Evolutionary conservation across 257 asterid species (phyloP), one percentile per base, ranked within the genome.

Genomic region (Ilex aquifolium): DNA sequence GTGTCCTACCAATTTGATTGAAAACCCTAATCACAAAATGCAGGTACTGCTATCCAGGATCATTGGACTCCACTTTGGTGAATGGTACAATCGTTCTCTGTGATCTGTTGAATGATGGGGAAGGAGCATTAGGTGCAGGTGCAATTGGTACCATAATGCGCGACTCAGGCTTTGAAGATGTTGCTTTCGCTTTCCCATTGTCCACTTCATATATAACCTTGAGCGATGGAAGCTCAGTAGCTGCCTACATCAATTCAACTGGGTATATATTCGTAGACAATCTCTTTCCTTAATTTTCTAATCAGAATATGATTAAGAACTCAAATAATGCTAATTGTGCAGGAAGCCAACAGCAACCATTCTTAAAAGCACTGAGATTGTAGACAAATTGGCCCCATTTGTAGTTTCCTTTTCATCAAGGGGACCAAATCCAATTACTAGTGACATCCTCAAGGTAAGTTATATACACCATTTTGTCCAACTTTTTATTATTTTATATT

Each of bases 31-130:
- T 46, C n/a, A 10, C 13, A 15, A 53, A 16, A 13, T 65, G 52
- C 71, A 86, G 91, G 79, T 67, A 58, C 11, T 84, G 95, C 32
- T 13, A 31, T 4, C 58, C 51, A 0, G 70, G 54, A 10, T 75
- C 93, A 3, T 62, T 87, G 64, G 83, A 82, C 72, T 70, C 58
- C 21, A 62, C 51, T 7, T 60, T 66, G 59, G 85, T 79, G 13
- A 63, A 74, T 0, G 88, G 74, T 7, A 76, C 72, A 10, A 81
- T 87, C 11, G 88, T 85, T 3, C 68, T 87, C 0, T 87, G 93
- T 56, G 90, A 85, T 42, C 12, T 2, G 3, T 31, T 70, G 52
- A 68, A 3, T 15, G 74, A 63, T 2, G 82, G 69, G 17, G 68
- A 64, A 12, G 12, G 65, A 13, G 62, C 66, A 29, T 27, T 51